Evolutionary conservation across 208 protist species (phyloP), one percentile per base, ranked within the genome.

Genomic region (Leishmania major): DNA sequence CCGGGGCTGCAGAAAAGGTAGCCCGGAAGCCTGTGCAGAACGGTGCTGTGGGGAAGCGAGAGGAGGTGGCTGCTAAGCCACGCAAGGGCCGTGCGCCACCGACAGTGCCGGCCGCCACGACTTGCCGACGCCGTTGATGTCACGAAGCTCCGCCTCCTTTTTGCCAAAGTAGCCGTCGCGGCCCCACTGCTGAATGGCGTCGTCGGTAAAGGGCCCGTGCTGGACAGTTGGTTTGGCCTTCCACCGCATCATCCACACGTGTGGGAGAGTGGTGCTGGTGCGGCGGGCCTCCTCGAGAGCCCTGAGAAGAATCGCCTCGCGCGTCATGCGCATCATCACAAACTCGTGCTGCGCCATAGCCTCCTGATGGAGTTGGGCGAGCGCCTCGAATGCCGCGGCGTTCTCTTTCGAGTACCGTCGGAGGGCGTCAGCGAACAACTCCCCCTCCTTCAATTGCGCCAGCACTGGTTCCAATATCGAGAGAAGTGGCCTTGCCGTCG

Each of bases 161-260:
- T 85, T 86, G 53, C 17, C 47, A 40, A 90, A 90, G 72, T 84
- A 90, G n/a, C 88, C 88, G 5, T 81, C 74, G 7, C 37, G 47
- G 11, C 66, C 79, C 88, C 88, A 90, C 74, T 88, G 73, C 70
- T 75, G 53, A 11, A 90, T 75, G 35, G 72, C 74, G 31, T 73
- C 77, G 11, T 88, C 62, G 6, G 64, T 35, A 53, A 90, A 90
- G 7, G 88, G 88, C 4, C 88, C 88, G 45, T 87, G 84, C 60
- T 80, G 75, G 6, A 71, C 80, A 40, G 51, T 28, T 10, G 84
- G 84, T 67, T 74, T 84, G 15, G 60, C 82, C 35, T 53, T 66
- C 87, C 87, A 90, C 37, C 84, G 75, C 49, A 90, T 76, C 76
- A 87, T 83, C 87, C 87, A 90, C 62, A 84, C 76, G 15, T 45